Evolutionary conservation across 1,284 basidiomycete species (phyloP).

Genomic region (Naganishia albida): DNA sequence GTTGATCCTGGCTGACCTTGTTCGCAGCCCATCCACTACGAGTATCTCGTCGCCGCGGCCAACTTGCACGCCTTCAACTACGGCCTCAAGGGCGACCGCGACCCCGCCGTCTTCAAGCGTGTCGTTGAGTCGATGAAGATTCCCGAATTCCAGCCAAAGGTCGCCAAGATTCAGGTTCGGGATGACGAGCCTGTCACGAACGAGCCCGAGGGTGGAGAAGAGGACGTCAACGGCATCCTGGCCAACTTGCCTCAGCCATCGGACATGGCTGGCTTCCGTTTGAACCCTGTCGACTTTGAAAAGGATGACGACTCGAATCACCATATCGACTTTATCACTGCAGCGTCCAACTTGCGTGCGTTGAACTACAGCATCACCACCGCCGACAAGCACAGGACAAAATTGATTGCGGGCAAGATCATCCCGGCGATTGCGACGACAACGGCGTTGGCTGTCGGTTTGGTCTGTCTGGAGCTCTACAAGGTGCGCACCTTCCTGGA

Average conservation of each 20-base stretch:
- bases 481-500: slow-evolving; percentile 63
- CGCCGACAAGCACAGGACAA: slow-evolving; percentile 91
- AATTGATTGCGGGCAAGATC: slow-evolving; percentile 99
- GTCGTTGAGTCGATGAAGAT: slow-evolving; percentile 81
- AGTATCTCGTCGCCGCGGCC: slow-evolving; percentile 88
- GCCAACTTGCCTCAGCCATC: slow-evolving; percentile 80
- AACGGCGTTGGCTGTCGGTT: slow-evolving; percentile 88
- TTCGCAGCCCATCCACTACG: slow-evolving; percentile 75
- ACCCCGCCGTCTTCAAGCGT: slow-evolving; percentile 78
- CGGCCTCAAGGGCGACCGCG: slow-evolving; percentile 86
- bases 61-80: slow-evolving; percentile 99
- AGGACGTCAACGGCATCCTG: slow-evolving; percentile 63
- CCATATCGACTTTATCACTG: slow-evolving; percentile 99
- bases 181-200: slow-evolving; percentile 82
- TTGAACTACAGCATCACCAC: slow-evolving; percentile 89
- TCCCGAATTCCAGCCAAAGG: slow-evolving; percentile 90
- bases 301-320: slow-evolving; percentile 98
- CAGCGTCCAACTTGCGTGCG: slow-evolving; percentile 95
- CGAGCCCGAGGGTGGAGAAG: slow-evolving; percentile 54
- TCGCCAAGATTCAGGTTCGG: slow-evolving; percentile 90
- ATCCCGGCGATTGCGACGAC: slow-evolving; percentile 99
- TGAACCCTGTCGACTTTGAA: slow-evolving; percentile 95
- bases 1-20: slow-evolving; percentile 28
- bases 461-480: slow-evolving; percentile 96
- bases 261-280: slow-evolving; percentile 88